These are phyloP conservation scores for Penicillium brevicompactum DNA, from an alignment of 2,329 filamentous ascomycete species.

Conservation along the genomic window DNA sequence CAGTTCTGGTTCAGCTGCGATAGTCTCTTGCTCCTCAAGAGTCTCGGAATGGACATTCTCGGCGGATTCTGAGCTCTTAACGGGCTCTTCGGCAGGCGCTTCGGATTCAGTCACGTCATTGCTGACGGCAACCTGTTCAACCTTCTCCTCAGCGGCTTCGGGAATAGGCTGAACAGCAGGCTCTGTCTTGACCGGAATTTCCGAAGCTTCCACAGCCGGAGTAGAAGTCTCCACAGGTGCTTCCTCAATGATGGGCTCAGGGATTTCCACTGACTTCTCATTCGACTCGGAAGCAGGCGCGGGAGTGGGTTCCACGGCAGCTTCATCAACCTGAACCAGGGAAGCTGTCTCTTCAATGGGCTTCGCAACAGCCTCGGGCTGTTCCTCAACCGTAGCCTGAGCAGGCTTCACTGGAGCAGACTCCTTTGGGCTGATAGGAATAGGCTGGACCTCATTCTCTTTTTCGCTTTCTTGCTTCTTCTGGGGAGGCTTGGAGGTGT, in stretches of 20 bases:
- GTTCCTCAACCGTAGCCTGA: slow-evolving; percentile 4
- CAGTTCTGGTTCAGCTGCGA: neutral
- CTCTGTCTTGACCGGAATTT: neutral
- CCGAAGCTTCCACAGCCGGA: neutral
- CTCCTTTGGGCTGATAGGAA: slow-evolving; percentile 11
- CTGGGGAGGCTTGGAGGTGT: slow-evolving; percentile 8
- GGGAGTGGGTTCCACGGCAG: neutral
- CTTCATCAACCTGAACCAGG: neutral
- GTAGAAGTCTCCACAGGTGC: neutral
- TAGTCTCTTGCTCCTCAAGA: neutral
- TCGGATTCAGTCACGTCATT: neutral
- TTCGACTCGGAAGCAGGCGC: neutral
- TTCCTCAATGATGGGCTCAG: slow-evolving; percentile 15
- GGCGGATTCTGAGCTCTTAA: neutral
- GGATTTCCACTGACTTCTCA: slow-evolving; percentile 3
- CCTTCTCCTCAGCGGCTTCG: neutral
- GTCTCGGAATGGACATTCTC: neutral
- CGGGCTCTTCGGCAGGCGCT: neutral
- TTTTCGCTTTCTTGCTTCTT: slow-evolving; percentile 20
- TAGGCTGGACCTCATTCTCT: slow-evolving; percentile 18
- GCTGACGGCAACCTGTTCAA: neutral
- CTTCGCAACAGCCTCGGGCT: slow-evolving; percentile 3
- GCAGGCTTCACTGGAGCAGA: slow-evolving; percentile 1
- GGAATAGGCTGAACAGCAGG: neutral
- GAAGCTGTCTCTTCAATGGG: neutral